Evolutionary conservation across 1,139 yeast genomes (phyloP).

Genomic region (Geotrichum histeridarum): DNA sequence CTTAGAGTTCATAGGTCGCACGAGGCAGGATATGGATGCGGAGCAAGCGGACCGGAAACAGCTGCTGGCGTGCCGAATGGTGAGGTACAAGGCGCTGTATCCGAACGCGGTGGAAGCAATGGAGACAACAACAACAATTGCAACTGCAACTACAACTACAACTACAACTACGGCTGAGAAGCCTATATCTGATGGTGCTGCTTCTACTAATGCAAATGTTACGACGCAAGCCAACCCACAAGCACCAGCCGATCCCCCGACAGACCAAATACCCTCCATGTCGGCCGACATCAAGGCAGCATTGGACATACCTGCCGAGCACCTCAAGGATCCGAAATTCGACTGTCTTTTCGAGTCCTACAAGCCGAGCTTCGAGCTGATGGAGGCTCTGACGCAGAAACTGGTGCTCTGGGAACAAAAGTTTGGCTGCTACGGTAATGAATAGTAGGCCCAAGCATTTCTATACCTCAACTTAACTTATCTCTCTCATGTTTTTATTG

Average conservation of each 20-base stretch:
- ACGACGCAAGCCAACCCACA: not conserved
- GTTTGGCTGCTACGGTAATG: conserved; percentile 48
- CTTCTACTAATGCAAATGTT: not conserved
- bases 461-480: not conserved
- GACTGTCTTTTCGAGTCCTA: conserved; percentile 45
- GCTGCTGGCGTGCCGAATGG: conserved; percentile 35
- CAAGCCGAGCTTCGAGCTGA: conserved; percentile 54
- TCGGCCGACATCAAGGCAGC: conserved; percentile 3
- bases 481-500: not conserved
- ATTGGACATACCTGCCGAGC: conserved; percentile 2
- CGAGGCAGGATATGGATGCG: conserved; percentile 71
- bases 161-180: not conserved
- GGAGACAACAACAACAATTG: not conserved
- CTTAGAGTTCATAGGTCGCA: conserved; percentile 79
- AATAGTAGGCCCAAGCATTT: not conserved
- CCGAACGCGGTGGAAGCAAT: conserved; percentile 6
- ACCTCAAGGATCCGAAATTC: conserved; percentile 24
- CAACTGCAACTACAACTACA: not conserved
- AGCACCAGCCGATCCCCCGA: not conserved
- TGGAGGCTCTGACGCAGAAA: conserved; percentile 67
- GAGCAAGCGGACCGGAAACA: conserved; percentile 58
- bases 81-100: conserved; percentile 19
- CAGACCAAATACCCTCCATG: not conserved
- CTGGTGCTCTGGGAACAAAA: conserved; percentile 73
- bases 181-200: not conserved